Conservation (phyloP, 345 rosid genomes). For the Salix viminalis region DNA sequence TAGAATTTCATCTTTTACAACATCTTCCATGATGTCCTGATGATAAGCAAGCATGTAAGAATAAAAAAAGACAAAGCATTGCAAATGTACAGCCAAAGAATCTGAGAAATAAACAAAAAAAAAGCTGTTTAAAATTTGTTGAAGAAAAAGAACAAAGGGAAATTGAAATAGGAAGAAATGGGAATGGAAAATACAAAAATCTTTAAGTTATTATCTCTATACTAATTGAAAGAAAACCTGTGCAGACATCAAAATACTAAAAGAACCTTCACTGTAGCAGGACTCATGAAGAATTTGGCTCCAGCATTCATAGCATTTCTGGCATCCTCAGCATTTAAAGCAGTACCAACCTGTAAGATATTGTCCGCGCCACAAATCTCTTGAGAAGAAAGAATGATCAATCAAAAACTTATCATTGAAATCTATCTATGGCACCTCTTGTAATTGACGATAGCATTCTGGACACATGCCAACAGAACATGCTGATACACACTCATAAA, state of each 20-base stretch:
- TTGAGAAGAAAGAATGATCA: background rate
- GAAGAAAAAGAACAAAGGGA: background rate
- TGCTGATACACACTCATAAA: background rate
- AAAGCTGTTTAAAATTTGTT: too few species aligned
- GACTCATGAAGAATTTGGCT: constrained; percentile 63
- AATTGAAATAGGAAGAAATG: background rate
- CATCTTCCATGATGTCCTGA: constrained; percentile 42
- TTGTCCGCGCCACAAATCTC: background rate
- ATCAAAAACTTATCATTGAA: background rate
- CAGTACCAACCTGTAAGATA: constrained; percentile 47
- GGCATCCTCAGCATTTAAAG: constrained; percentile 44
- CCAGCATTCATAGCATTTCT: constrained; percentile 36
- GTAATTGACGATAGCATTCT: background rate
- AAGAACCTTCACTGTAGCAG: constrained; percentile 43
- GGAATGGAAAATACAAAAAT: background rate
- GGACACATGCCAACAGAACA: background rate
- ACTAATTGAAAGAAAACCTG: background rate
- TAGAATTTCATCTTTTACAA: constrained; percentile 29
- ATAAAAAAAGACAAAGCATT: background rate
- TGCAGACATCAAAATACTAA: background rate
- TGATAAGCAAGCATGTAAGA: constrained; percentile 12
- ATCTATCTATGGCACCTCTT: background rate
- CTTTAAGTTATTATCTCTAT: background rate
- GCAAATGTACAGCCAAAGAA: background rate
- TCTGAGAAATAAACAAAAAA: too few species aligned